Evolutionary conservation across 108 stramenopile species (phyloP), one percentile per base, ranked within the genome.

Genomic region (Cyclotella baltica): DNA sequence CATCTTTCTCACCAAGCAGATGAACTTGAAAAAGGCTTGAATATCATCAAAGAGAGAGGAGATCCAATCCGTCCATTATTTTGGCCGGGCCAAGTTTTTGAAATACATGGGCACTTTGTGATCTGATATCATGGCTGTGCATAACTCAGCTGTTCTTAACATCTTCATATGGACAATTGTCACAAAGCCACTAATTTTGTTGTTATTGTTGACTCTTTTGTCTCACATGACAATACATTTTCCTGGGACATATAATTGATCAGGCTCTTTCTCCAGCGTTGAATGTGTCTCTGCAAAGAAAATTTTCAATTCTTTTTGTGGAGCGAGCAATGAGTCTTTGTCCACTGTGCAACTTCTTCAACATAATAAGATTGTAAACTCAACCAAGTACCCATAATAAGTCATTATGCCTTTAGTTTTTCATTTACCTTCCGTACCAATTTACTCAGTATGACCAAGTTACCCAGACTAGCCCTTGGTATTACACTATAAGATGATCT

Each of bases 211-310:
- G 28, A 67, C 68, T 70, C 83, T 77, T 25, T 52, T 51, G 36
- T 78, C 80, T 15, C 81, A 87, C 75, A 87, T 64, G 19, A 82
- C 57, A 20, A 83, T 25, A 0, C 81, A 83, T 33, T 67, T 36
- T 16, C 86, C 86, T 28, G 86, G 75, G 1, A 83, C 69, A 61
- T 84, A 87, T 30, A 87, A 67, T 59, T 87, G 83, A 68, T 87
- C 80, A 0, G 73, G 63, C 73, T 87, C 83, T 28, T 66, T 37
- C 31, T 59, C 28, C 13, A 62, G 80, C 27, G 56, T 66, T 31
- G 30, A 30, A n/a, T 62, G 48, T 4, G 64, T 28, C 1, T 83
- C 63, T 15, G 43, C 23, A 23, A 76, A 62, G 3, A 84, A n/a
- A 6, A 28, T 33, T 8, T 61, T 53, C 8, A 28, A 19, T 6